Evolutionary conservation across 1,139 yeast genomes (phyloP).

Genomic region (Suhomyces atakaporum): DNA sequence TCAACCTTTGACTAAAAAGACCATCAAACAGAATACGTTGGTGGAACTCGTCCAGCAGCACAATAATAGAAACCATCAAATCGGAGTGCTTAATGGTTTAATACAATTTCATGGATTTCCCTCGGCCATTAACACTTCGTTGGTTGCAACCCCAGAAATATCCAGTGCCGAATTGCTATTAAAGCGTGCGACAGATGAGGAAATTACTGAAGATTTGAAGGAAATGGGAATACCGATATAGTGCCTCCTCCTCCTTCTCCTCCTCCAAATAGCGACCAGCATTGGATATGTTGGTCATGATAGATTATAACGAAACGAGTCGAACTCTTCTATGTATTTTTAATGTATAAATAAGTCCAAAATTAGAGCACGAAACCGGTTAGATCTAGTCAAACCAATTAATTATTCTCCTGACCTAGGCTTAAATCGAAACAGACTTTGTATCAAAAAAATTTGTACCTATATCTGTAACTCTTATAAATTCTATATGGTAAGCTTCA

Average conservation of each 20-base stretch:
- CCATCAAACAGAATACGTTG: slow-evolving; percentile 40
- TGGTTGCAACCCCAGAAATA: slow-evolving; percentile 22
- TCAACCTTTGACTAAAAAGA: slow-evolving; percentile 37
- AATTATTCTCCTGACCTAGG: no score
- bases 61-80: slow-evolving; percentile 54
- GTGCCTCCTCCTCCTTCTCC: no score
- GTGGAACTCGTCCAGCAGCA: slow-evolving; percentile 54
- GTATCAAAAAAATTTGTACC: no score
- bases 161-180: slow-evolving; percentile 42
- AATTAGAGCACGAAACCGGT: no score
- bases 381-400: no score
- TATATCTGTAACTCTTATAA: no score
- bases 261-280: no score
- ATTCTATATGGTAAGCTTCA: no score
- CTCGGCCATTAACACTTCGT: slow-evolving; percentile 53
- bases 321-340: slow-evolving; percentile 1
- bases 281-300: slow-evolving; percentile 1
- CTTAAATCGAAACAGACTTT: no score
- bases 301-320: background rate
- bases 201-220: slow-evolving; percentile 58
- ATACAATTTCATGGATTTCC: slow-evolving; percentile 65
- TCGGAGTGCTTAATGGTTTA: slow-evolving; percentile 59
- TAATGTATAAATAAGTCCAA: background rate
- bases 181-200: slow-evolving; percentile 59
- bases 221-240: slow-evolving; percentile 46